Conservation (phyloP, 2,329 filamentous ascomycete genomes). For the Claviceps capensis region DNA sequence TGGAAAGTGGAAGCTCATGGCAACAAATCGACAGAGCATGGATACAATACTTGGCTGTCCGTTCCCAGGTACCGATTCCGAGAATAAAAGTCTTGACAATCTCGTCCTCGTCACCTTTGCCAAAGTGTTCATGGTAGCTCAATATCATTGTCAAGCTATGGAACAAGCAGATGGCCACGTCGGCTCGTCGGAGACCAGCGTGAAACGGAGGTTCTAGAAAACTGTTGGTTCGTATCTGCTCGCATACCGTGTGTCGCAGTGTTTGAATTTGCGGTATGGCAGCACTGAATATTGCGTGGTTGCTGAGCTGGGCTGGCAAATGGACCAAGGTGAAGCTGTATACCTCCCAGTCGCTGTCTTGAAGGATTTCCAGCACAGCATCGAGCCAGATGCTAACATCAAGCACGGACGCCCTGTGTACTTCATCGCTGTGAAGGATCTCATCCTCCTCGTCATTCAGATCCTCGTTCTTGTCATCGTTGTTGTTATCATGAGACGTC, state of each 20-base stretch:
- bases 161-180: slow-evolving; percentile 80
- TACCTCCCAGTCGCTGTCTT: slow-evolving; percentile 74
- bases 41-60: slow-evolving; percentile 83
- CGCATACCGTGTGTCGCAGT: slow-evolving; percentile 63
- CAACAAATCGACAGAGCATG: slow-evolving; percentile 91
- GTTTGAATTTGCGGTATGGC: slow-evolving; percentile 63
- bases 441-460: slow-evolving; percentile 8
- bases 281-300: slow-evolving; percentile 70
- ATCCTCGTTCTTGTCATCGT: background rate
- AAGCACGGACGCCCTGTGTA: slow-evolving; percentile 27
- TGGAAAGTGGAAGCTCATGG: slow-evolving; percentile 79
- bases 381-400: slow-evolving; percentile 63
- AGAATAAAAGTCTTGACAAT: slow-evolving; percentile 76
- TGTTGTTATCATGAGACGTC: background rate
- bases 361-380: slow-evolving; percentile 56
- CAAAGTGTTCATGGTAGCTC: slow-evolving; percentile 78
- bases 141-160: slow-evolving; percentile 77
- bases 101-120: slow-evolving; percentile 76
- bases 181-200: slow-evolving; percentile 72
- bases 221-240: slow-evolving; percentile 62
- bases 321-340: slow-evolving; percentile 85
- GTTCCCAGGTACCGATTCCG: slow-evolving; percentile 72
- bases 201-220: slow-evolving; percentile 70
- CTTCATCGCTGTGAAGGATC: slow-evolving; percentile 16
- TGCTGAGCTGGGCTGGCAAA: slow-evolving; percentile 75